Conservation (phyloP, 257 asterid genomes). For the Nicotiana paniculata region DNA sequence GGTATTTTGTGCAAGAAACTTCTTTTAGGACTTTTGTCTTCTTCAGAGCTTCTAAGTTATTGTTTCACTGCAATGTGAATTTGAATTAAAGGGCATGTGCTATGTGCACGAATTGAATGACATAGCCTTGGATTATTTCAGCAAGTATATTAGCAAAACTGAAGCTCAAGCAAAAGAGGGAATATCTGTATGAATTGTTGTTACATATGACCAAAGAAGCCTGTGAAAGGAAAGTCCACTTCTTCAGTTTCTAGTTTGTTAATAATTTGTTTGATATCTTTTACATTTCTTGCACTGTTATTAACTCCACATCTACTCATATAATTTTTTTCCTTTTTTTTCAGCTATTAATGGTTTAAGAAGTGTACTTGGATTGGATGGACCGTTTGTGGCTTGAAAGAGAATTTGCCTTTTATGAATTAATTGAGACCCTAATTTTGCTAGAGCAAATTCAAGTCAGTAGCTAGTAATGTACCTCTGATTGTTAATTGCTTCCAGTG, state of each 20-base stretch:
- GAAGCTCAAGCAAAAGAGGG: not conserved
- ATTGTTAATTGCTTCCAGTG: conserved; percentile 2
- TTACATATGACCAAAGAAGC: not conserved
- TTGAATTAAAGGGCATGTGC: not conserved
- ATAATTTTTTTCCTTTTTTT: not conserved
- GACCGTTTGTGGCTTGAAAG: not conserved
- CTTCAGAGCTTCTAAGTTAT: not conserved
- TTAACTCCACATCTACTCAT: not conserved
- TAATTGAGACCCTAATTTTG: not conserved
- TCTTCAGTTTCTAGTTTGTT: not conserved
- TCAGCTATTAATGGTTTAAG: conserved; percentile 4
- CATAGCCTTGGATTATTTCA: not conserved
- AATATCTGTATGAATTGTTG: not conserved
- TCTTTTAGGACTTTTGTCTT: not conserved
- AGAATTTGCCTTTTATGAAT: not conserved
- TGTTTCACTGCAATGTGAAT: not conserved
- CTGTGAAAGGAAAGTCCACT: not conserved
- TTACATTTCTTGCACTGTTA: not conserved
- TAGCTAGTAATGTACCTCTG: conserved; percentile 20
- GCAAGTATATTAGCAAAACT: not conserved
- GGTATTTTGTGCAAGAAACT: not conserved
- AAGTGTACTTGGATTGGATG: not conserved
- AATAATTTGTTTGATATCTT: not conserved
- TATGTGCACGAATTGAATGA: not conserved
- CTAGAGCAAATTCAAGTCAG: not conserved